Evolutionary conservation across 257 asterid species (phyloP).

Genomic region (Gentiana macrophylla): DNA sequence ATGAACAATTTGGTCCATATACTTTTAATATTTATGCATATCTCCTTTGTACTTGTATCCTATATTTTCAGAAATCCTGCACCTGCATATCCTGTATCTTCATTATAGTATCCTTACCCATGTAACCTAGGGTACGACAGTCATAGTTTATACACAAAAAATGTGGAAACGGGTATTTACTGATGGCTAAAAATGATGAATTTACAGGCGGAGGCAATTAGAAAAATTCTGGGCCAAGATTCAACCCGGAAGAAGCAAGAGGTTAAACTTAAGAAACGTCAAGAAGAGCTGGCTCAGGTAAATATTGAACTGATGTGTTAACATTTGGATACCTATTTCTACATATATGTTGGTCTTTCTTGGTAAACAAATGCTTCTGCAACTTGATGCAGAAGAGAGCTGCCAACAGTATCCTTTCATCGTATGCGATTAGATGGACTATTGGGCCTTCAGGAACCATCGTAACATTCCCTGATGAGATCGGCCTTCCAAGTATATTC

Average conservation of each 20-base stretch:
- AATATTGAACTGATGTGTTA: neutral
- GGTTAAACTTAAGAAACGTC: constrained; percentile 54
- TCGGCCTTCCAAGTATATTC: constrained; percentile 79
- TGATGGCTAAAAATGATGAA: neutral
- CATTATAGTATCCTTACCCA: too few relatives aligned
- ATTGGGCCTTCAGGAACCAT: constrained; percentile 75
- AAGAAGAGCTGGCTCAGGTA: constrained; percentile 59
- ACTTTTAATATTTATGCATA: too few relatives aligned
- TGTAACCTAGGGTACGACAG: too few relatives aligned
- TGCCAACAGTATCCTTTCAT: constrained; percentile 27
- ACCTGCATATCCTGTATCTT: too few relatives aligned
- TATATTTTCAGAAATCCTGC: too few relatives aligned
- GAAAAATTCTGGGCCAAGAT: constrained; percentile 84
- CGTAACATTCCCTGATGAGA: constrained; percentile 67
- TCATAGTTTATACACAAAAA: neutral
- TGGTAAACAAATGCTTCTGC: neutral
- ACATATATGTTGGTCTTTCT: constrained; percentile 1
- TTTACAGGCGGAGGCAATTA: constrained; percentile 79
- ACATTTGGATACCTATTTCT: neutral
- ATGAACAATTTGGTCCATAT: too few relatives aligned
- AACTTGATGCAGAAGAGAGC: constrained; percentile 46
- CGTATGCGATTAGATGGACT: constrained; percentile 68
- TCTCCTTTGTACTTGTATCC: too few relatives aligned
- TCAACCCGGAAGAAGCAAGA: constrained; percentile 78
- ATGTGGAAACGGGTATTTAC: neutral